Evolutionary conservation across 495 filamentous ascomycete genomes (phyloP).

Genomic region (Hypomontagnella submonticulosa): DNA sequence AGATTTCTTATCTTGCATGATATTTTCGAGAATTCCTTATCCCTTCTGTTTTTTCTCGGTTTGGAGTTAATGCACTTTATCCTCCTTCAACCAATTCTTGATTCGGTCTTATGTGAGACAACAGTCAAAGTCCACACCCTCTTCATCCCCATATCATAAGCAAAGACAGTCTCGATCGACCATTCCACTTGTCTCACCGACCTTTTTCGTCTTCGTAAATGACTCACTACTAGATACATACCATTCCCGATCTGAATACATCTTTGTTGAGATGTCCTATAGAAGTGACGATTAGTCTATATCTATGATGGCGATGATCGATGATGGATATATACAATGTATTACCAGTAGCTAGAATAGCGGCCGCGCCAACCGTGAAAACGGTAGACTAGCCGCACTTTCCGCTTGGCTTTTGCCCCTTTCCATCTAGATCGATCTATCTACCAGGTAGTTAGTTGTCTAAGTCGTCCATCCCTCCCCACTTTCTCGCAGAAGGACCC

Average conservation of each 20-base stretch:
- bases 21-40: slow-evolving; percentile 7
- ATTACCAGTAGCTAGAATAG: no score
- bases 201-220: slow-evolving; percentile 4
- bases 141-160: slow-evolving; percentile 1
- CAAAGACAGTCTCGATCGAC: neutral
- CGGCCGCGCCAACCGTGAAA: no score
- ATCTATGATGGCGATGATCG: slow-evolving; percentile 2
- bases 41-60: slow-evolving; percentile 10
- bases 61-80: neutral
- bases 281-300: slow-evolving; percentile 16
- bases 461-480: slow-evolving; percentile 4
- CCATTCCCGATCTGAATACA: neutral
- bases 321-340: neutral
- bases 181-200: no score
- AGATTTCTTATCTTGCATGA: slow-evolving; percentile 33
- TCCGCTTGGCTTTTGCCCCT: slow-evolving; percentile 2
- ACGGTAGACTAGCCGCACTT: slow-evolving; percentile 2
- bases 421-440: slow-evolving; percentile 29
- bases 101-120: no score
- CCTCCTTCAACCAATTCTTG: neutral
- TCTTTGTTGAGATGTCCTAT: slow-evolving; percentile 11
- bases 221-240: slow-evolving; percentile 14
- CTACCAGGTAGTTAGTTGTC: neutral
- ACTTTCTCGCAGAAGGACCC: slow-evolving; percentile 28
- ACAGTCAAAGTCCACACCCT: neutral